Evolutionary conservation across 1,284 basidiomycete genomes (phyloP).

Genomic region (Cutaneotrichosporon cyanovorans): DNA sequence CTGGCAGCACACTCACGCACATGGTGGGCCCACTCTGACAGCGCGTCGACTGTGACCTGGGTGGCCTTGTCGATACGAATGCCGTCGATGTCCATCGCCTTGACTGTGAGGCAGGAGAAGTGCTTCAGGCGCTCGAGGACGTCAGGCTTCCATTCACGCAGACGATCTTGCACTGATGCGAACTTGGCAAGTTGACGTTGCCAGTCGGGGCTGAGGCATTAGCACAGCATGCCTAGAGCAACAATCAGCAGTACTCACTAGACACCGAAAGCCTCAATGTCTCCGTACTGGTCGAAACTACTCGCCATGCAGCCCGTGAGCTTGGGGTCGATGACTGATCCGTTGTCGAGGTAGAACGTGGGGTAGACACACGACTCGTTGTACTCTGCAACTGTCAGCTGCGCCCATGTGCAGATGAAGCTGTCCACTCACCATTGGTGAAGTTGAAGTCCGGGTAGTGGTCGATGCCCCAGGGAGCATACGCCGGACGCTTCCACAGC

Average conservation of each 20-base stretch:
- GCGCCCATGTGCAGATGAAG: not conserved
- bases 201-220: constrained; percentile 46
- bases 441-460: constrained; percentile 70
- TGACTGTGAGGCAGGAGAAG: constrained; percentile 76
- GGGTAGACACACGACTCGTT: constrained; percentile 69
- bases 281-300: constrained; percentile 87
- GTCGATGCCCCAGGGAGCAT: constrained; percentile 74
- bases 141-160: constrained; percentile 73
- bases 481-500: constrained; percentile 66
- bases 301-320: constrained; percentile 64
- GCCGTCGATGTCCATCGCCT: constrained; percentile 77
- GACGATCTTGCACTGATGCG: constrained; percentile 86
- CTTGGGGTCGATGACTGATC: constrained; percentile 54
- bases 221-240: too few relatives aligned
- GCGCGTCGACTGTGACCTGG: constrained; percentile 73
- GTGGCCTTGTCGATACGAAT: constrained; percentile 92
- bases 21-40: constrained; percentile 64
- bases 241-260: too few relatives aligned
- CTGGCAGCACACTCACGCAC: constrained; percentile 64
- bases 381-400: constrained; percentile 41
- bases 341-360: constrained; percentile 68
- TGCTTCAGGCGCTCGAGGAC: constrained; percentile 67
- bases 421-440: constrained; percentile 47
- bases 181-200: constrained; percentile 88
- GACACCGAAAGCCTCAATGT: constrained; percentile 92